Conservation (phyloP, 495 filamentous ascomycete genomes). For the Platismatia glauca region DNA sequence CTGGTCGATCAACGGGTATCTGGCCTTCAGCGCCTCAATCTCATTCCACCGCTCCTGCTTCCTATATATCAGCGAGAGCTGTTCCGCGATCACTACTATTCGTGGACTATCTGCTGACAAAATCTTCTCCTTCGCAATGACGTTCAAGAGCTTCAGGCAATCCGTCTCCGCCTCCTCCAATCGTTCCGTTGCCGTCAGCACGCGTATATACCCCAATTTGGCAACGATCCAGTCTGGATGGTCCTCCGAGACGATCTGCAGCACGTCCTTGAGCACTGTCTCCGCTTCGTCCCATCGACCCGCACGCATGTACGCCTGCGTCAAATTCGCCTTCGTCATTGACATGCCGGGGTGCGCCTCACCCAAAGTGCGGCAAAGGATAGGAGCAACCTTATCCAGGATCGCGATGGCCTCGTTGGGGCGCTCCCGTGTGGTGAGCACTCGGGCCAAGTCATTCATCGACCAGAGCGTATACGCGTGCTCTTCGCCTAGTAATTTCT, state of each 20-base stretch:
- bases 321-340: slow-evolving; percentile 27
- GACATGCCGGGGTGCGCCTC: slow-evolving; percentile 25
- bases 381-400: slow-evolving; percentile 25
- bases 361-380: slow-evolving; percentile 23
- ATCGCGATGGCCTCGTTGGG: slow-evolving; percentile 23
- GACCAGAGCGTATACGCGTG: background rate
- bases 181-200: slow-evolving; percentile 12
- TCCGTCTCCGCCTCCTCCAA: slow-evolving; percentile 16
- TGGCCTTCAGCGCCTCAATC: slow-evolving; percentile 12
- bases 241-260: slow-evolving; percentile 7
- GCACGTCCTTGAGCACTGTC: slow-evolving; percentile 15
- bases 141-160: slow-evolving; percentile 14
- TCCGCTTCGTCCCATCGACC: slow-evolving; percentile 22
- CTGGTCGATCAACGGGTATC: background rate
- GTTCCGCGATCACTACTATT: slow-evolving; percentile 17
- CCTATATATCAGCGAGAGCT: slow-evolving; percentile 22
- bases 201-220: slow-evolving; percentile 18
- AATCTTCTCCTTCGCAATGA: slow-evolving; percentile 5
- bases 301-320: slow-evolving; percentile 21
- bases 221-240: slow-evolving; percentile 20
- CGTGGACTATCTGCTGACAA: too few species aligned
- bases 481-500: slow-evolving; percentile 26
- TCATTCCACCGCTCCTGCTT: slow-evolving; percentile 16
- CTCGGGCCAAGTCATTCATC: slow-evolving; percentile 16
- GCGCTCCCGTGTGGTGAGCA: slow-evolving; percentile 23